These are phyloP conservation scores for Biscutella laevigata DNA, from an alignment of 441 rosid genomes.

Conservation along the genomic window DNA sequence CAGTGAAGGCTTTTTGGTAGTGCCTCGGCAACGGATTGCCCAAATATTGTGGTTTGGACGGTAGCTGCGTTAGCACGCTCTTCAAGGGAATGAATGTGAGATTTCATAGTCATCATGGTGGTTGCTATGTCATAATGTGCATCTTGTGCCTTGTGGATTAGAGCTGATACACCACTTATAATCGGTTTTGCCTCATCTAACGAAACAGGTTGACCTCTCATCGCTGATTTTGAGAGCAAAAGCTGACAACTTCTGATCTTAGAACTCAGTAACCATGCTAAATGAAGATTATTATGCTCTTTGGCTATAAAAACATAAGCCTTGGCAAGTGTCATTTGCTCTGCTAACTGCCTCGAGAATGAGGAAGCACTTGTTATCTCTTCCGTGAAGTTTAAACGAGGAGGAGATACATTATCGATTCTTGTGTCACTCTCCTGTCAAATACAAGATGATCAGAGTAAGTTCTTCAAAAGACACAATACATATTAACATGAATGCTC, in stretches of 20 bases:
- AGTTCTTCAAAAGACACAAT: conserved; percentile 16
- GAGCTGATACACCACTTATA: conserved; percentile 55
- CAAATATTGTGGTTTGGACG: conserved; percentile 67
- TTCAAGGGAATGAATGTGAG: conserved; percentile 92
- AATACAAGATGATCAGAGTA: conserved; percentile 11
- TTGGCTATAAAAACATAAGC: conserved; percentile 93
- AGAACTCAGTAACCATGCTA: conserved; percentile 86
- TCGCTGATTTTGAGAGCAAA: conserved; percentile 80
- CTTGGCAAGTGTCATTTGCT: conserved; percentile 89
- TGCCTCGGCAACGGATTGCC: conserved; percentile 65
- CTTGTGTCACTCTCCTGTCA: conserved; percentile 46
- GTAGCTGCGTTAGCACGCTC: conserved; percentile 85
- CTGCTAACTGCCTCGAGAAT: conserved; percentile 71
- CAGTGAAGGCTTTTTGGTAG: conserved; percentile 78
- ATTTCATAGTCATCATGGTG: conserved; percentile 72
- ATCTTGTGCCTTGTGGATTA: conserved; percentile 80
- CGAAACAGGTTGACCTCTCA: conserved; percentile 60
- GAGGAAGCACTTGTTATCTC: conserved; percentile 67
- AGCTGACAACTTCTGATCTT: conserved; percentile 76
- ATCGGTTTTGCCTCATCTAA: conserved; percentile 67
- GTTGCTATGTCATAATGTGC: conserved; percentile 89
- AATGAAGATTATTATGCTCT: conserved; percentile 79
- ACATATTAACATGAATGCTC: too few relatives aligned
- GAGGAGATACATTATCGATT: conserved; percentile 31
- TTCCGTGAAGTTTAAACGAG: conserved; percentile 50